phyloP scores from a whole-genome alignment of 1,284 basidiomycete species.

The Leccinum solheimii region DNA sequence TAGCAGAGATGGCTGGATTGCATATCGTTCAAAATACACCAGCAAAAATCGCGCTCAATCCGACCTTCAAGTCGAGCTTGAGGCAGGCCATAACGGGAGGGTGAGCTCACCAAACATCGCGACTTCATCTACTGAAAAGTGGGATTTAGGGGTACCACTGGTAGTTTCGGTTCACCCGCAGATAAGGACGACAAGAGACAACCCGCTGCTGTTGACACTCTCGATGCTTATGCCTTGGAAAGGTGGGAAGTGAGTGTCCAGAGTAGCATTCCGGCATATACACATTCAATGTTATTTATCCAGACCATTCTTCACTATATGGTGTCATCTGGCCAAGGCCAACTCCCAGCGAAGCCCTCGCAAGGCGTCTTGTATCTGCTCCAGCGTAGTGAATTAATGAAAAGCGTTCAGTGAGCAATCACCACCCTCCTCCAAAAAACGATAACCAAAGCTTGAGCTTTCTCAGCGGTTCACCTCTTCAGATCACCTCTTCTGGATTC shows the following conservation, averaged over 20 bases:
- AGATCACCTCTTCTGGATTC: slow-evolving; percentile 95
- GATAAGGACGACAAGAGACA: slow-evolving; percentile 60
- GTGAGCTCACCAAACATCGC: slow-evolving; percentile 47
- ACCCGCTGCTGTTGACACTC: slow-evolving; percentile 56
- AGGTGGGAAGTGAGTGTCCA: slow-evolving; percentile 83
- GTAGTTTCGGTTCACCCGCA: slow-evolving; percentile 88
- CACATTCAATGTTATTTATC: background rate
- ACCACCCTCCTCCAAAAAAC: background rate
- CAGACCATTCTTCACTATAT: slow-evolving; percentile 95
- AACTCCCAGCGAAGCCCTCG: slow-evolving; percentile 69
- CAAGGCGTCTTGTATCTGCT: slow-evolving; percentile 84
- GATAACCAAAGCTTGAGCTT: slow-evolving; percentile 13
- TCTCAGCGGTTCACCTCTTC: slow-evolving; percentile 54
- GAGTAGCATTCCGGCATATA: background rate
- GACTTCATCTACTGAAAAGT: slow-evolving; percentile 11
- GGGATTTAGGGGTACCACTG: slow-evolving; percentile 72
- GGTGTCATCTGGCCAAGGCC: slow-evolving; percentile 88
- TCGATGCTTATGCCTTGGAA: slow-evolving; percentile 87
- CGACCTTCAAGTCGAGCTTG: slow-evolving; percentile 78
- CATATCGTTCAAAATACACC: slow-evolving; percentile 72
- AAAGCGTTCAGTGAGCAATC: slow-evolving; percentile 51
- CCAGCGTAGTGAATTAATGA: slow-evolving; percentile 87
- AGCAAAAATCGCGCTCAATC: slow-evolving; percentile 67
- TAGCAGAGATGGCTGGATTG: slow-evolving; percentile 66
- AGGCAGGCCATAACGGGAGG: slow-evolving; percentile 91